These are phyloP conservation scores for Umbelopsis sp. DNA, from an alignment of 192 early-diverging fungal genomes.

Conservation along the genomic window DNA sequence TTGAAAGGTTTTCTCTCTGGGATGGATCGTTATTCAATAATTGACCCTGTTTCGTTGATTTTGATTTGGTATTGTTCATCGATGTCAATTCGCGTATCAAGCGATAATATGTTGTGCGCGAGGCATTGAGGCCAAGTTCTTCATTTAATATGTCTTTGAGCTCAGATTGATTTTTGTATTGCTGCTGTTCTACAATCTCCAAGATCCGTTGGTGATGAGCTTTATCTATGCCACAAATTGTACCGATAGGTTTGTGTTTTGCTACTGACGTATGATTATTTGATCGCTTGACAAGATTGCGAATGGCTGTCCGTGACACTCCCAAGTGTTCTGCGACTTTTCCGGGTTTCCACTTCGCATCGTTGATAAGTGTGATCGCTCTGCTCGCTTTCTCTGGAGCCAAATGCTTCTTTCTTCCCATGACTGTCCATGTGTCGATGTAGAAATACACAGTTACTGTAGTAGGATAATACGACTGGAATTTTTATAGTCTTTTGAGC, in stretches of 20 bases:
- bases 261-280: neutral
- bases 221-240: neutral
- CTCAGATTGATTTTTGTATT: neutral
- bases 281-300: neutral
- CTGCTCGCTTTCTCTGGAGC: neutral
- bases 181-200: neutral
- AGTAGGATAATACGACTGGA: no score
- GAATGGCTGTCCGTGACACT: neutral
- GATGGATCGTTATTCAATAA: neutral
- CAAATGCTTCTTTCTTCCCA: slow-evolving; percentile 6
- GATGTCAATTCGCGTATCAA: neutral
- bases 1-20: no score
- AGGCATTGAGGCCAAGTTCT: neutral
- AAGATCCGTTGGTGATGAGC: neutral
- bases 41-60: neutral
- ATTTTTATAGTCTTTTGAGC: no score
- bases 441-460: no score
- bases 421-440: neutral
- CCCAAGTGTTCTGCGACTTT: neutral
- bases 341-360: slow-evolving; percentile 2
- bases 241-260: neutral
- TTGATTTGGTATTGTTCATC: neutral
- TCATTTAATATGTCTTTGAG: neutral
- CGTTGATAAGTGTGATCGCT: neutral
- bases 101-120: neutral